Evolutionary conservation across 1,284 basidiomycete genomes (phyloP).

Genomic region (Amylostereum chailletii): DNA sequence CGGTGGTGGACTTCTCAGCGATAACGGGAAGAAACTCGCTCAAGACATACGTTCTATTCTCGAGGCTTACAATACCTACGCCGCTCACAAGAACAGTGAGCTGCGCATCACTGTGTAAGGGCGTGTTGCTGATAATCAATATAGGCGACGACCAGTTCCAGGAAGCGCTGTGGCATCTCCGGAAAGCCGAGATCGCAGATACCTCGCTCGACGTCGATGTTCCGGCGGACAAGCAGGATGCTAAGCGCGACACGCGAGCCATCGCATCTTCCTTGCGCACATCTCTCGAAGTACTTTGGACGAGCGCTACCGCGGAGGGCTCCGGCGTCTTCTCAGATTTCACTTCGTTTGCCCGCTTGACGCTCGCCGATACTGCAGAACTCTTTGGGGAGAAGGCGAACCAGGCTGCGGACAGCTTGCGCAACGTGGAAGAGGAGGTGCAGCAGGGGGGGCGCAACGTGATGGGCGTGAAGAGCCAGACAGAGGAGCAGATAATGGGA

Average conservation of each 20-base stretch:
- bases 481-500: slow-evolving; percentile 34
- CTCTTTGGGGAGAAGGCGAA: slow-evolving; percentile 40
- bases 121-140: not conserved
- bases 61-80: slow-evolving; percentile 42
- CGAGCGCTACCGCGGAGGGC: slow-evolving; percentile 42
- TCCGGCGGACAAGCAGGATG: slow-evolving; percentile 33
- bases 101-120: slow-evolving; percentile 2
- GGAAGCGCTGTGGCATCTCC: slow-evolving; percentile 52
- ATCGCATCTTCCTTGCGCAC: slow-evolving; percentile 39
- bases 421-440: slow-evolving; percentile 46
- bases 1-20: slow-evolving; percentile 35
- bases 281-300: slow-evolving; percentile 42
- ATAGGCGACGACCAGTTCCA: slow-evolving; percentile 56
- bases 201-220: slow-evolving; percentile 22
- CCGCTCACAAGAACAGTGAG: slow-evolving; percentile 45
- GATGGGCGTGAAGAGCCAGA: slow-evolving; percentile 41
- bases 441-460: slow-evolving; percentile 48
- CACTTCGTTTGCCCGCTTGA: slow-evolving; percentile 50
- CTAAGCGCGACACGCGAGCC: slow-evolving; percentile 36
- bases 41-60: slow-evolving; percentile 39
- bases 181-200: slow-evolving; percentile 36
- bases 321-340: slow-evolving; percentile 48
- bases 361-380: slow-evolving; percentile 56
- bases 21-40: slow-evolving; percentile 42
- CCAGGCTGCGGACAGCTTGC: slow-evolving; percentile 38